Percentiles rank a stretch among this genome's conserved stretches.
These are phyloP conservation scores for Micractinium conductrix DNA, from an alignment of 139 green algal species.

Conservation along the genomic window DNA sequence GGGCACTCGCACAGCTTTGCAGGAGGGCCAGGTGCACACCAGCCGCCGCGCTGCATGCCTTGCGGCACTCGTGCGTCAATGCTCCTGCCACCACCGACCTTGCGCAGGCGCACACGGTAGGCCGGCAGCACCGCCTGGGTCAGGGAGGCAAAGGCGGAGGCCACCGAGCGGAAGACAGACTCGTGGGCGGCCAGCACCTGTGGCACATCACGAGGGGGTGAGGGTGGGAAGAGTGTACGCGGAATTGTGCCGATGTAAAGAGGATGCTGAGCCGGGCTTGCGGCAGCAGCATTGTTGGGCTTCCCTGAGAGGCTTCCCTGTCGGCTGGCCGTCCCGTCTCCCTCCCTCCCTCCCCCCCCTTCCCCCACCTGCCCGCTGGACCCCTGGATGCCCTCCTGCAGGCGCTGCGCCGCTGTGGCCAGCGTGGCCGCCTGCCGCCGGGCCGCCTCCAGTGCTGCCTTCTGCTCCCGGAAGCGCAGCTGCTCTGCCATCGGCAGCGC, in stretches of 20 bases:
- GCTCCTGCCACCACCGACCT: background rate
- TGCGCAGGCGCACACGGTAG: constrained; percentile 15
- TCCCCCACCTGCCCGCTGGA: background rate
- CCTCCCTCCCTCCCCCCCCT: too few relatives aligned
- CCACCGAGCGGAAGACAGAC: background rate
- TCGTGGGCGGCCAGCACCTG: constrained; percentile 18
- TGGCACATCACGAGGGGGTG: too few relatives aligned
- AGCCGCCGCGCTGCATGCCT: too few relatives aligned
- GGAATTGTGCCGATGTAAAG: background rate
- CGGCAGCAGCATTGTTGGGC: too few relatives aligned
- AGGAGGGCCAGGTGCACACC: too few relatives aligned
- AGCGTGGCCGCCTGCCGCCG: constrained; percentile 7
- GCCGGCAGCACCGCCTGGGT: background rate
- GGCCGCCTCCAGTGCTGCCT: background rate
- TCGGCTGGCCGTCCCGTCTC: too few relatives aligned
- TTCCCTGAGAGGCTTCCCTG: background rate
- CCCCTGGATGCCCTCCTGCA: constrained; percentile 18
- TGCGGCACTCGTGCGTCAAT: too few relatives aligned
- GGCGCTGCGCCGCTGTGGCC: background rate
- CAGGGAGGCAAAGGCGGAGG: constrained; percentile 9
- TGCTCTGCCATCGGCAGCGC: background rate
- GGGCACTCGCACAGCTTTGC: background rate
- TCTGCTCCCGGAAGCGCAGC: constrained; percentile 17
- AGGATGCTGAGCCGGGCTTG: background rate
- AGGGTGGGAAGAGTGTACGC: too few relatives aligned